These are phyloP conservation scores for Canna indica DNA, from an alignment of 176 grass and related monocot genomes.

Conservation along the genomic window DNA sequence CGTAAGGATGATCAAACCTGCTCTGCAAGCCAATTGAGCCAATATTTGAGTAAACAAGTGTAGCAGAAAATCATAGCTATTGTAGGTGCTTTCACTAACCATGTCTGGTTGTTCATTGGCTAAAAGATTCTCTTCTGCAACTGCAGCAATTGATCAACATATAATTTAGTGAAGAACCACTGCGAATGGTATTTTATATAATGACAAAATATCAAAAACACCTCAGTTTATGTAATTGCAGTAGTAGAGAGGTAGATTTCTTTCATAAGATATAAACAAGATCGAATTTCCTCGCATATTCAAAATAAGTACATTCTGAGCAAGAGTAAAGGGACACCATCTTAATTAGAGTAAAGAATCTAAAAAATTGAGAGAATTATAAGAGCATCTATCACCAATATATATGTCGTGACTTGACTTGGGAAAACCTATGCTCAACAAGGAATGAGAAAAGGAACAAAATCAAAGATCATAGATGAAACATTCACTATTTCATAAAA, in stretches of 20 bases:
- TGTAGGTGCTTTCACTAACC: conserved; percentile 27
- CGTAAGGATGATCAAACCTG: conserved; percentile 84
- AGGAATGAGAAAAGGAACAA: too few species aligned
- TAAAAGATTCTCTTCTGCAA: conserved; percentile 83
- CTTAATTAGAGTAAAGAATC: too few species aligned
- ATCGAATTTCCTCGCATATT: too few species aligned
- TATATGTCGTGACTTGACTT: too few species aligned
- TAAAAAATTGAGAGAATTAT: too few species aligned
- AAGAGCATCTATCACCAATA: too few species aligned
- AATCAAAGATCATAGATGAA: too few species aligned
- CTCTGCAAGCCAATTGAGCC: conserved; percentile 28
- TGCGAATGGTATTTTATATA: conserved; percentile 6
- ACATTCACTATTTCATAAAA: too few species aligned
- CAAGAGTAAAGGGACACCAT: too few species aligned
- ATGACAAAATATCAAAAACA: neutral
- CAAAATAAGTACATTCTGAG: too few species aligned
- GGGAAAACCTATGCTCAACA: too few species aligned
- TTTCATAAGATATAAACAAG: neutral
- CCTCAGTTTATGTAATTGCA: neutral
- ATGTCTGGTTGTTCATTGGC: conserved; percentile 48
- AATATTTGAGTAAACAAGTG: neutral
- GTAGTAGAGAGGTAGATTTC: conserved; percentile 2
- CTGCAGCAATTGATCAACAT: conserved; percentile 26
- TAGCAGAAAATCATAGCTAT: neutral
- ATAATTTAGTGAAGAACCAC: neutral